Conservation (phyloP, 2,329 filamentous ascomycete genomes). For the Exophiala oligosperma region DNA sequence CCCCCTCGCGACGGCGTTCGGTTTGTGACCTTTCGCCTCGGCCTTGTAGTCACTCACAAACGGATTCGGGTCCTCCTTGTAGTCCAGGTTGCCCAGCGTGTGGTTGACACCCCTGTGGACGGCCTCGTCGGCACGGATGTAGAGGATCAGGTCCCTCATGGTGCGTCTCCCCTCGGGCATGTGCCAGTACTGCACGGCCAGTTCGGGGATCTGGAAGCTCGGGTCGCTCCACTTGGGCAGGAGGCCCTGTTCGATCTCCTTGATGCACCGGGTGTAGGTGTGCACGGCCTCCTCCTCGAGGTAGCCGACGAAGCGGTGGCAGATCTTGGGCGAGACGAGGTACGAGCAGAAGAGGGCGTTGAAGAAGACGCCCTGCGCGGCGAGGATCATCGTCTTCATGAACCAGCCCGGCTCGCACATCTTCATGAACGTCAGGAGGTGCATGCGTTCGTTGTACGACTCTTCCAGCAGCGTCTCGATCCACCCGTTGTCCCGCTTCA, state of each 20-base stretch:
- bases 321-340: constrained; percentile 80
- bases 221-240: neutral
- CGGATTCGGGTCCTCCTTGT: neutral
- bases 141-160: neutral
- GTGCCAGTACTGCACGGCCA: neutral
- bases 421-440: constrained; percentile 88
- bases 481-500: constrained; percentile 41
- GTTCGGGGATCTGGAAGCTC: neutral
- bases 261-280: neutral
- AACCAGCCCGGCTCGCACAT: constrained; percentile 83
- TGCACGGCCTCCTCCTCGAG: constrained; percentile 82
- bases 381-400: constrained; percentile 89
- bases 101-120: neutral
- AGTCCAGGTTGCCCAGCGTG: neutral
- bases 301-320: constrained; percentile 94
- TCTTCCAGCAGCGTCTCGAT: constrained; percentile 91
- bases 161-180: neutral
- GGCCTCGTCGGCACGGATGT: neutral
- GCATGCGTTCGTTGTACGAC: constrained; percentile 92
- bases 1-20: neutral
- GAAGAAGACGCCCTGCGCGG: constrained; percentile 94
- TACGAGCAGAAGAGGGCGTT: constrained; percentile 90
- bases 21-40: neutral
- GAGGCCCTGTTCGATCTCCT: neutral
- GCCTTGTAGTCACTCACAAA: neutral